Conservation (phyloP, 2,329 filamentous ascomycete species). For the Aspergillus jensenii region DNA sequence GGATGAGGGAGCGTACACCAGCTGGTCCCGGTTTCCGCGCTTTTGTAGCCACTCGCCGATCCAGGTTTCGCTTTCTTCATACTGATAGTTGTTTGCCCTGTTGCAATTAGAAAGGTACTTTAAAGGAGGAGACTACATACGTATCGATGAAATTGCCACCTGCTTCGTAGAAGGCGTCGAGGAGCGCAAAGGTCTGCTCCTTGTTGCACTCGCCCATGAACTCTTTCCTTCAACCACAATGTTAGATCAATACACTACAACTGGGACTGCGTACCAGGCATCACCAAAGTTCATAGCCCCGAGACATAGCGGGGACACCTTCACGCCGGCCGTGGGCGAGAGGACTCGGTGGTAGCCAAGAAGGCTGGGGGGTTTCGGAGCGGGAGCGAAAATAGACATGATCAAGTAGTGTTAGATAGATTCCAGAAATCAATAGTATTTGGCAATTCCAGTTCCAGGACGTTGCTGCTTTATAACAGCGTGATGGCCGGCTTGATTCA, state of each 20-base stretch:
- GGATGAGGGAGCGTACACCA: slow-evolving; percentile 45
- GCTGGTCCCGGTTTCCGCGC: slow-evolving; percentile 49
- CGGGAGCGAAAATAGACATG: not conserved
- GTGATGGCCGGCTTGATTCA: no score
- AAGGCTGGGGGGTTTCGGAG: slow-evolving; percentile 19
- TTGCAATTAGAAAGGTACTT: no score
- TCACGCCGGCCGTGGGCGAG: slow-evolving; percentile 51
- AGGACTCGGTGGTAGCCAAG: slow-evolving; percentile 56
- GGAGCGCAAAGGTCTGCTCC: slow-evolving; percentile 48
- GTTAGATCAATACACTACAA: no score
- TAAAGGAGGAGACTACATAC: slow-evolving; percentile 13
- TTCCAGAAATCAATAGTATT: no score
- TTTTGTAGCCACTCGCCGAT: slow-evolving; percentile 54
- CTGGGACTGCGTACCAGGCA: slow-evolving; percentile 37
- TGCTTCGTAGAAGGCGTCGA: slow-evolving; percentile 51
- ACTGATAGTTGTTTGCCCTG: slow-evolving; percentile 50
- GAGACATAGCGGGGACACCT: slow-evolving; percentile 55
- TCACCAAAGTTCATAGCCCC: slow-evolving; percentile 58
- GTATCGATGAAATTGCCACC: slow-evolving; percentile 58
- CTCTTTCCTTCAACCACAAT: not conserved
- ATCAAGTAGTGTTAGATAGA: no score
- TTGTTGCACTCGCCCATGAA: slow-evolving; percentile 47
- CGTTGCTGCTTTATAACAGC: no score
- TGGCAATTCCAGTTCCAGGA: no score
- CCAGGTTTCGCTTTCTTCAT: slow-evolving; percentile 51